Conservation (phyloP, 768 basidiomycete species). For the Podaxis pistillaris region DNA sequence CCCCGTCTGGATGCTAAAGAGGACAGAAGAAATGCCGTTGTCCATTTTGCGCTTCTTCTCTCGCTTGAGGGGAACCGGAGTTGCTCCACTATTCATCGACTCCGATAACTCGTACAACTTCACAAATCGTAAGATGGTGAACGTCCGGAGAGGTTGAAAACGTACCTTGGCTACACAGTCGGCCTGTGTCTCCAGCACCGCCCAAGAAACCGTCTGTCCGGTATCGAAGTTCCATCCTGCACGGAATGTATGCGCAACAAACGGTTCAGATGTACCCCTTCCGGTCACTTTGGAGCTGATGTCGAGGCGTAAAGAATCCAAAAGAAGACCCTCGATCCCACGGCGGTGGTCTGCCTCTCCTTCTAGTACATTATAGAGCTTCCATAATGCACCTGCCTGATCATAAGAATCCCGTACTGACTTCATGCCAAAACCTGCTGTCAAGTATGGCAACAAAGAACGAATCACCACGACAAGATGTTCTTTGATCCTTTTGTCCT, state of each 20-base stretch:
- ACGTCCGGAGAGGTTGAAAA: not conserved
- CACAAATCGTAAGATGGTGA: not conserved
- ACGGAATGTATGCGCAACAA: conserved; percentile 64
- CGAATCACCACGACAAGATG: conserved; percentile 72
- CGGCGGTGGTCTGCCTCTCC: conserved; percentile 63
- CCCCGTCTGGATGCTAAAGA: conserved; percentile 45
- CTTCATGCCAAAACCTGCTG: conserved; percentile 27
- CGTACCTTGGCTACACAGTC: conserved; percentile 71
- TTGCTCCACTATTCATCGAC: conserved; percentile 37
- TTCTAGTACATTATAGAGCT: conserved; percentile 54
- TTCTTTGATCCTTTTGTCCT: conserved; percentile 76
- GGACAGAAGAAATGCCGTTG: conserved; percentile 57
- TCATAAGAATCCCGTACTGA: conserved; percentile 30
- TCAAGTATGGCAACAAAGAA: conserved; percentile 70
- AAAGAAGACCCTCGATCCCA: conserved; percentile 61
- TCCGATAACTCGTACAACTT: conserved; percentile 70
- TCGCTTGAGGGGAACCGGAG: conserved; percentile 20
- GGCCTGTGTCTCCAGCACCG: conserved; percentile 74
- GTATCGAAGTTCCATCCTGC: conserved; percentile 72
- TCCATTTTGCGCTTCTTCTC: conserved; percentile 56
- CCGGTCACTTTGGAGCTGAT: conserved; percentile 23
- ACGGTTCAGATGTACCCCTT: conserved; percentile 37
- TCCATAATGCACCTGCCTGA: conserved; percentile 46
- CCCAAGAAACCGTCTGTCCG: conserved; percentile 75
- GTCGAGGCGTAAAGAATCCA: conserved; percentile 66